Percentiles rank a stretch among this genome's conserved stretches.
Evolutionary conservation across 2,329 filamentous ascomycete genomes (phyloP).

Genomic region (Paecilomyces variotii): DNA sequence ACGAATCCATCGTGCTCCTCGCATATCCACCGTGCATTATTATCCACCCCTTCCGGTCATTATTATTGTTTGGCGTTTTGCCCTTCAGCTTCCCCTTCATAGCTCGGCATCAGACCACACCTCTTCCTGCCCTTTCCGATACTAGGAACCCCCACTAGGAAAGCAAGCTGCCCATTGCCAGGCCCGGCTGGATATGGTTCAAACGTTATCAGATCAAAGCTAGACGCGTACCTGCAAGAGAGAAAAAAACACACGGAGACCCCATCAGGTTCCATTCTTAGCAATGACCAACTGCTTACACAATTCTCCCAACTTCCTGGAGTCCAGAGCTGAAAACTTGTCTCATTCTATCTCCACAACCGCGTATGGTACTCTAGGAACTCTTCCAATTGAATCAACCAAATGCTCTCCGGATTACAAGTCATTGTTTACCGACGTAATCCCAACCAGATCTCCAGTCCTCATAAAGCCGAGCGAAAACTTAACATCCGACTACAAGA

Average conservation of each 20-base stretch:
- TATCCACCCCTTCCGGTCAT: not conserved
- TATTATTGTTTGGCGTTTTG: not conserved
- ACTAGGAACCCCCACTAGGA: not conserved
- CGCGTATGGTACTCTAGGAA: not conserved
- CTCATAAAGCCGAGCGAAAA: not conserved
- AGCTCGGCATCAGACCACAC: not conserved
- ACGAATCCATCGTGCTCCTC: not conserved
- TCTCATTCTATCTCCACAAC: not conserved
- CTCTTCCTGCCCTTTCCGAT: not conserved
- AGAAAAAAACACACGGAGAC: not conserved
- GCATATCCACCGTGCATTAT: not conserved
- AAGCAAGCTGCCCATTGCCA: not conserved
- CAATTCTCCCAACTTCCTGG: not conserved
- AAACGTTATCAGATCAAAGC: not conserved
- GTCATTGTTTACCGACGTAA: not conserved
- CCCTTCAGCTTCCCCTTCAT: not conserved
- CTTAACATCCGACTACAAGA: not conserved
- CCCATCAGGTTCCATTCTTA: not conserved
- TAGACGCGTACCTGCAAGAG: not conserved
- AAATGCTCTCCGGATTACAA: not conserved
- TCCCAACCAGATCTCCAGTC: not conserved
- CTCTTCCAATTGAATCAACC: not conserved
- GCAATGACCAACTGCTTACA: not conserved
- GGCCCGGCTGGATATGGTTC: not conserved
- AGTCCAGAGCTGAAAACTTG: not conserved